phyloP scores from a whole-genome alignment of 495 filamentous ascomycete species.

The Pyrenopolyporus hunteri region DNA sequence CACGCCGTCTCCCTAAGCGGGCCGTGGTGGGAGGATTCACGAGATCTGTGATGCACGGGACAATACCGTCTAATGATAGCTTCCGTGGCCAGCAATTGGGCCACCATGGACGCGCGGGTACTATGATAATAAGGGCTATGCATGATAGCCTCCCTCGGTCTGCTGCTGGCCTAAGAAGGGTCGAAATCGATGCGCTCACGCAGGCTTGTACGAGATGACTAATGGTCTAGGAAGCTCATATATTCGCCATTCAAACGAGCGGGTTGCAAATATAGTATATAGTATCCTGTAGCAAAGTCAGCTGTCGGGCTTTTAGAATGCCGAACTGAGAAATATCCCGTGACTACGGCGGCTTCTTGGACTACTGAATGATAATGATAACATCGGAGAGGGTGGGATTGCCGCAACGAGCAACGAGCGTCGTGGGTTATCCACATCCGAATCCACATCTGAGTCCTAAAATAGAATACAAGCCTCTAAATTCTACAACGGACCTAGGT shows the following conservation, averaged over 20 bases:
- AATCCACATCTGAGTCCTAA: constrained; percentile 29
- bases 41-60: constrained; percentile 18
- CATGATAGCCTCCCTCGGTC: constrained; percentile 5
- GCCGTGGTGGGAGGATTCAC: constrained; percentile 32
- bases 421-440: constrained; percentile 25
- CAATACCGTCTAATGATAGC: constrained; percentile 1
- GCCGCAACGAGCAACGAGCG: constrained; percentile 10
- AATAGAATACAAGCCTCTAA: constrained; percentile 29
- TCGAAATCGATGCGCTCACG: background rate
- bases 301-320: background rate
- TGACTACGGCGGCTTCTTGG: background rate
- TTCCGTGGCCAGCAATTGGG: constrained; percentile 11
- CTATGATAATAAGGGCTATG: constrained; percentile 1
- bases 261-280: background rate
- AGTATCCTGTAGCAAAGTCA: constrained; percentile 8
- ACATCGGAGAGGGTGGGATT: constrained; percentile 24
- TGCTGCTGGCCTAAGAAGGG: background rate
- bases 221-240: background rate
- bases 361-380: background rate
- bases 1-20: constrained; percentile 19
- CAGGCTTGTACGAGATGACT: background rate
- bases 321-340: constrained; percentile 6
- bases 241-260: background rate
- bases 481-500: constrained; percentile 13
- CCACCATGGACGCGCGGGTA: background rate